phyloP scores from a whole-genome alignment of 2,329 filamentous ascomycete genomes.

The Fusarium haematococcum region DNA sequence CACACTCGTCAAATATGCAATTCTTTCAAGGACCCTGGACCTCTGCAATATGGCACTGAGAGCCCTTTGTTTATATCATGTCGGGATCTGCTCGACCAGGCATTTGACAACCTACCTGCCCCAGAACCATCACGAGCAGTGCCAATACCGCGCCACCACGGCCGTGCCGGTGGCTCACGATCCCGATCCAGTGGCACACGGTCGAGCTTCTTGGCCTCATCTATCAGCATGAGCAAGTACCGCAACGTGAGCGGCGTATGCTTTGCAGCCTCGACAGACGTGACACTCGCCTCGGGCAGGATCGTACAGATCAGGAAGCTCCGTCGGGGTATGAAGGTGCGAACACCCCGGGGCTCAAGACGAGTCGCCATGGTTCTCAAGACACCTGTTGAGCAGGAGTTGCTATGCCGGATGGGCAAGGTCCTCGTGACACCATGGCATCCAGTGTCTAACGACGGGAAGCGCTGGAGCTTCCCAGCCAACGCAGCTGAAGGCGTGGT shows the following conservation, averaged over 20 bases:
- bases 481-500: constrained; percentile 48
- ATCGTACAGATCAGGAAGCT: constrained; percentile 57
- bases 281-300: constrained; percentile 58
- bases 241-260: constrained; percentile 59
- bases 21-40: constrained; percentile 71
- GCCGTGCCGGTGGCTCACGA: not conserved
- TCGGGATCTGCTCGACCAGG: constrained; percentile 60
- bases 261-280: constrained; percentile 63
- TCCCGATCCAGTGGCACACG: not conserved
- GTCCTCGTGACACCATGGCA: constrained; percentile 71
- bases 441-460: constrained; percentile 58
- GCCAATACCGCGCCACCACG: not conserved
- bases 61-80: constrained; percentile 65
- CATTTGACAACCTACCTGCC: constrained; percentile 61
- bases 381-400: constrained; percentile 55
- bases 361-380: constrained; percentile 63
- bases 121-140: constrained; percentile 53
- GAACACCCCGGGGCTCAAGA: constrained; percentile 62
- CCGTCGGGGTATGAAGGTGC: constrained; percentile 59
- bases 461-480: constrained; percentile 61
- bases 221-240: constrained; percentile 58
- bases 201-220: constrained; percentile 12
- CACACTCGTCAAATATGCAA: constrained; percentile 70
- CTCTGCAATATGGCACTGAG: constrained; percentile 63
- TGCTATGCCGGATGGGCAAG: constrained; percentile 59